Evolutionary conservation across 2,329 filamentous ascomycete genomes (phyloP).

Genomic region (Colletotrichum graminicola): DNA sequence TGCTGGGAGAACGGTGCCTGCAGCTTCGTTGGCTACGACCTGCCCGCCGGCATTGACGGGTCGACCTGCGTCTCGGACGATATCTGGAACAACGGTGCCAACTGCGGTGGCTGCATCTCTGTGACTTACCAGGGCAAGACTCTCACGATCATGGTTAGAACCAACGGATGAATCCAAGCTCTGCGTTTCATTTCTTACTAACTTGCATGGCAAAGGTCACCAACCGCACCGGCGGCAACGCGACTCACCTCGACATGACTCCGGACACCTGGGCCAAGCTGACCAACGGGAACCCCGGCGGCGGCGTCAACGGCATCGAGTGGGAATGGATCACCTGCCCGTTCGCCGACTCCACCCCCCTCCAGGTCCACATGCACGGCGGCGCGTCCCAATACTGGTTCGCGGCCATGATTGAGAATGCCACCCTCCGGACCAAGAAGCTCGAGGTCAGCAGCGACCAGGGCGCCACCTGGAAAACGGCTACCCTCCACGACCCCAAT

Average conservation of each 20-base stretch:
- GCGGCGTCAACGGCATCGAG: neutral
- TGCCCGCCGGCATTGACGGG: neutral
- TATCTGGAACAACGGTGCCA: neutral
- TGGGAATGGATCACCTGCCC: neutral
- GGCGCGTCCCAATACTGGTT: conserved; percentile 43
- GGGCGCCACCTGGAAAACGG: neutral
- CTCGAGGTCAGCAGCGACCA: conserved; percentile 11
- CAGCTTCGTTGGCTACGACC: conserved; percentile 26
- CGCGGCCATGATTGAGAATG: conserved; percentile 43
- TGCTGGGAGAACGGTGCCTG: conserved; percentile 31
- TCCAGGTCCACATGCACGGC: conserved; percentile 42
- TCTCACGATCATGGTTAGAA: neutral
- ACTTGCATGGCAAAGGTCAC: neutral
- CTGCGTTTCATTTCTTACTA: neutral
- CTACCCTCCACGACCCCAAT: neutral
- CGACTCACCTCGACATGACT: neutral
- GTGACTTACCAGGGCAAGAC: neutral
- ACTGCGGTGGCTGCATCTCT: neutral
- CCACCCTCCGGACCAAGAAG: conserved; percentile 41
- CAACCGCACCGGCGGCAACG: conserved; percentile 1
- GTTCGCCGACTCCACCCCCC: neutral
- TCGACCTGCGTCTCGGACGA: neutral
- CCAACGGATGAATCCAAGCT: neutral
- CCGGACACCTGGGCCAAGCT: neutral
- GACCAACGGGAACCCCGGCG: neutral